A percentile compares a stretch with the other conserved stretches of the same genome.
These are phyloP conservation scores for Kodamaea suecica DNA, from an alignment of 1,139 yeast species.

Conservation along the genomic window DNA sequence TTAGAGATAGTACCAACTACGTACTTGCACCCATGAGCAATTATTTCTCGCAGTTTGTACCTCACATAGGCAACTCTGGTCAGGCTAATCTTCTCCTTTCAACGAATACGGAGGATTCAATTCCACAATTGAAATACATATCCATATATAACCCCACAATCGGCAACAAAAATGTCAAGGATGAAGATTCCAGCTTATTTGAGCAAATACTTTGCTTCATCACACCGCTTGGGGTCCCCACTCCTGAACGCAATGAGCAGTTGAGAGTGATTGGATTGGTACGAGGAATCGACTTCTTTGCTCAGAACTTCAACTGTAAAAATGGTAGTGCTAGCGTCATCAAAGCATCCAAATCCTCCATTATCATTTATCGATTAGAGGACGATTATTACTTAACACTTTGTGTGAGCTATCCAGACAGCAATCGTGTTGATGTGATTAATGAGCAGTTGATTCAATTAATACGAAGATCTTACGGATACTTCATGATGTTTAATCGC, in stretches of 20 bases:
- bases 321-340: constrained; percentile 19
- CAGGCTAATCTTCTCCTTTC: constrained; percentile 5
- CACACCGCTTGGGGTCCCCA: constrained; percentile 13
- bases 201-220: constrained; percentile 32
- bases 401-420: constrained; percentile 19
- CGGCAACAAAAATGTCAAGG: constrained; percentile 17
- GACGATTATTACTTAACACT: constrained; percentile 28
- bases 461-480: constrained; percentile 22
- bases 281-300: constrained; percentile 36
- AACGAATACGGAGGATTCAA: constrained; percentile 4
- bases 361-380: constrained; percentile 28
- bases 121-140: constrained; percentile 13
- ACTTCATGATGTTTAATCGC: constrained; percentile 29
- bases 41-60: constrained; percentile 16
- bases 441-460: constrained; percentile 28
- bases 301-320: constrained; percentile 8
- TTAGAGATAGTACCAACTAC: background rate
- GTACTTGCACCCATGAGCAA: constrained; percentile 13
- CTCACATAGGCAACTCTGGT: constrained; percentile 9
- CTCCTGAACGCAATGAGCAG: constrained; percentile 21
- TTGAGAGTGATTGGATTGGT: constrained; percentile 35
- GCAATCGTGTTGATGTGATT: constrained; percentile 22
- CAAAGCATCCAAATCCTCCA: constrained; percentile 26
- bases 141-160: constrained; percentile 13
- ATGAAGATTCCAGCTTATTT: constrained; percentile 26